Conservation (phyloP, 2,329 filamentous ascomycete genomes). For the Penicillium sp. region DNA sequence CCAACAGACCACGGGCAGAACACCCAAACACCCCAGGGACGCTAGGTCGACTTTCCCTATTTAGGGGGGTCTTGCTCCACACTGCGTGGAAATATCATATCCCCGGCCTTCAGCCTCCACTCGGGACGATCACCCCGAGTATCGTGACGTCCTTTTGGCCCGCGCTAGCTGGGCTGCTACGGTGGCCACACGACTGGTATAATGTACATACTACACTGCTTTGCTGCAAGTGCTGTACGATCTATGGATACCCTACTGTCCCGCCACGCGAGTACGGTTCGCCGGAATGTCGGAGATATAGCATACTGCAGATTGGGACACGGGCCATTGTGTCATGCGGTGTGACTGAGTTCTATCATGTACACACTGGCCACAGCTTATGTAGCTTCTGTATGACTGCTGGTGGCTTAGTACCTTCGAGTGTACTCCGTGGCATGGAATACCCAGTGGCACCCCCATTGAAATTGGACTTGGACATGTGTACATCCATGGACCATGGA, state of each 20-base stretch:
- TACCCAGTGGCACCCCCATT: not conserved
- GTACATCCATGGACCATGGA: not conserved
- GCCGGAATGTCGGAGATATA: not conserved
- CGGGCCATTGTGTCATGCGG: not conserved
- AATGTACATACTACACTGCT: no score
- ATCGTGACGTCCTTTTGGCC: not conserved
- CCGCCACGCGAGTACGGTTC: not conserved
- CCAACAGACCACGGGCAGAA: not conserved
- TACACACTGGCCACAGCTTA: not conserved
- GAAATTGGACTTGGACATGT: no score
- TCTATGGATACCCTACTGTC: no score
- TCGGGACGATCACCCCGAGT: slow-evolving; percentile 4
- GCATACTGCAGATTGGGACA: not conserved
- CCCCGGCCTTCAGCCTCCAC: slow-evolving; percentile 3
- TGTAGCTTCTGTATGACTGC: not conserved
- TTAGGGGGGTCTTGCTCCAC: slow-evolving; percentile 4
- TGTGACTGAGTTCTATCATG: not conserved
- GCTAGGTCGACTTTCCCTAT: slow-evolving; percentile 11
- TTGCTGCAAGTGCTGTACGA: no score
- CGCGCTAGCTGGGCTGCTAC: not conserved
- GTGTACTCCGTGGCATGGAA: not conserved
- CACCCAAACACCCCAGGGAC: slow-evolving; percentile 1
- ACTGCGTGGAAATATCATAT: slow-evolving; percentile 14
- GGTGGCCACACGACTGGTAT: no score
- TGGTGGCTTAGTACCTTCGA: no score